These are phyloP conservation scores for Nicotiana attenuata DNA, from an alignment of 257 asterid genomes.

Conservation along the genomic window DNA sequence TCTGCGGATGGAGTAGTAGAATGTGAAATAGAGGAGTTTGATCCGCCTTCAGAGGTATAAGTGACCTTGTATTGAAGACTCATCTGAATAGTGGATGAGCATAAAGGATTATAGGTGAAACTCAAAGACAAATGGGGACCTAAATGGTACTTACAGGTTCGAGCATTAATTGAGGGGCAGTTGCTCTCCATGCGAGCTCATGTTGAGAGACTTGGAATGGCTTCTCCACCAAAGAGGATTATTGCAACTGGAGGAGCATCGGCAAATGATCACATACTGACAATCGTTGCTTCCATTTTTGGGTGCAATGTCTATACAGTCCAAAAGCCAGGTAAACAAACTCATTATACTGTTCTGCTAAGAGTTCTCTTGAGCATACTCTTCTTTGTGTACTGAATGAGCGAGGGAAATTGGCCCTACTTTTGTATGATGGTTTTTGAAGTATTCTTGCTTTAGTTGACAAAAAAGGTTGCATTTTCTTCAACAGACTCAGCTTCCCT, in stretches of 20 bases:
- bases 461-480: neutral
- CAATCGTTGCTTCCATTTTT: constrained; percentile 58
- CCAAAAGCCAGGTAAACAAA: constrained; percentile 64
- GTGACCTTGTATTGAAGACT: constrained; percentile 3
- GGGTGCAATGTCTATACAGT: constrained; percentile 72
- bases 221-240: constrained; percentile 83
- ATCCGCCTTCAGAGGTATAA: constrained; percentile 78
- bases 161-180: constrained; percentile 90
- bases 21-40: constrained; percentile 58
- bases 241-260: constrained; percentile 99
- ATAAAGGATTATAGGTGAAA: neutral
- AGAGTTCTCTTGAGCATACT: neutral
- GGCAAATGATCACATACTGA: constrained; percentile 52
- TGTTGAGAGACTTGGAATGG: constrained; percentile 89
- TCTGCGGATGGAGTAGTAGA: constrained; percentile 54
- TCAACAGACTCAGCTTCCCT: constrained; percentile 76
- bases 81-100: neutral
- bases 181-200: constrained; percentile 86
- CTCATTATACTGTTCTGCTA: neutral
- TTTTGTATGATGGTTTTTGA: neutral
- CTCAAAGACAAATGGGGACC: neutral
- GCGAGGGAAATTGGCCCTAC: neutral
- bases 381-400: neutral
- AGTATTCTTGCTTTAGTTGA: neutral
- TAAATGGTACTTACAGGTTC: constrained; percentile 39